These are phyloP conservation scores for Tricholoma matsutake DNA, from an alignment of 768 basidiomycete genomes.

Conservation along the genomic window DNA sequence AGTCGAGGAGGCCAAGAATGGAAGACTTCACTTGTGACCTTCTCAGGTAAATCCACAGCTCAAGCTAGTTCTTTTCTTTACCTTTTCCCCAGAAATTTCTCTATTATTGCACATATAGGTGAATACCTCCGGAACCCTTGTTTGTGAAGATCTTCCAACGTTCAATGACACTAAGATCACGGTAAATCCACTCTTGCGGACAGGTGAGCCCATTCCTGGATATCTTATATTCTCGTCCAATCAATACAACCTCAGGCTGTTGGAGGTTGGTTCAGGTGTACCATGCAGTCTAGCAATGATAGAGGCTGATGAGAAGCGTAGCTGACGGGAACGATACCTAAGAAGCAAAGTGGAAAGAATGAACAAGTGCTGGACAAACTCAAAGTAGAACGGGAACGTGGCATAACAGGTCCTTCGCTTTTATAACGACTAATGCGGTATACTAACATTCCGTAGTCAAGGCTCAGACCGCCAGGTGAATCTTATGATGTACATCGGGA, in stretches of 20 bases:
- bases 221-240: conserved; percentile 5
- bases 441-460: conserved; percentile 56
- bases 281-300: neutral
- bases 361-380: conserved; percentile 89
- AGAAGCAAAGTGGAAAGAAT: conserved; percentile 61
- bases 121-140: conserved; percentile 7
- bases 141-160: conserved; percentile 3
- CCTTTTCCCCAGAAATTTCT: conserved; percentile 67
- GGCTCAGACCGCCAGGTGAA: conserved; percentile 88
- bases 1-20: conserved; percentile 43
- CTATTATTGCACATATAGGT: conserved; percentile 97
- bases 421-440: neutral
- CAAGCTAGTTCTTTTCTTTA: neutral
- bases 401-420: conserved; percentile 73
- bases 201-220: conserved; percentile 42
- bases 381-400: conserved; percentile 95
- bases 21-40: conserved; percentile 64
- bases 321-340: conserved; percentile 85
- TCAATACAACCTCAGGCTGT: conserved; percentile 42
- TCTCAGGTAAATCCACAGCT: conserved; percentile 50
- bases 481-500: neutral
- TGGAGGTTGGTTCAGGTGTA: conserved; percentile 56
- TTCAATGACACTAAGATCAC: conserved; percentile 53
- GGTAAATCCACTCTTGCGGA: conserved; percentile 96
- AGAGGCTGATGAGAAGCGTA: conserved; percentile 33